Conservation (phyloP, 352 stramenopile genomes). For the Phytophthora europaea region DNA sequence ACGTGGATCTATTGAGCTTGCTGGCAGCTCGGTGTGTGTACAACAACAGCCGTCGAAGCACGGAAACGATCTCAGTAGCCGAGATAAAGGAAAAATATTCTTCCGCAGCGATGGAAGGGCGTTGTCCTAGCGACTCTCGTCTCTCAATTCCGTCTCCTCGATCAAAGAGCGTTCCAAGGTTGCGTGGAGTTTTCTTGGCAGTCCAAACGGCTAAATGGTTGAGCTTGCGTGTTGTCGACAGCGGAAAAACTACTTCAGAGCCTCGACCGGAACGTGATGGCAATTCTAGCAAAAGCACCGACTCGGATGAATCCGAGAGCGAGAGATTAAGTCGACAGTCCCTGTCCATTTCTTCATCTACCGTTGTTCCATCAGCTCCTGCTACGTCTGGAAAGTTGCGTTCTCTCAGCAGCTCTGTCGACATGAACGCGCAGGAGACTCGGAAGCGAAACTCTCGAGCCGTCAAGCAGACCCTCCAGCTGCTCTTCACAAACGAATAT, state of each 20-base stretch:
- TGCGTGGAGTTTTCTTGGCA: background rate
- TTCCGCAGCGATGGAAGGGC: constrained; percentile 8
- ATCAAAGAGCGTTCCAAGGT: background rate
- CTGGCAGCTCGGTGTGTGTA: constrained; percentile 24
- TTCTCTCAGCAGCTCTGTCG: constrained; percentile 8
- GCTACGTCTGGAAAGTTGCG: background rate
- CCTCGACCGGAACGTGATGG: background rate
- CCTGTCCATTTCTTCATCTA: background rate
- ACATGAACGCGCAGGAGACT: constrained; percentile 15
- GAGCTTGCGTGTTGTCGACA: constrained; percentile 1
- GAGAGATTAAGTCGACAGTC: constrained; percentile 9
- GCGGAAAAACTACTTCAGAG: background rate
- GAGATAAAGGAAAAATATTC: constrained; percentile 25
- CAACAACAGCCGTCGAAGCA: constrained; percentile 11
- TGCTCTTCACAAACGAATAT: constrained; percentile 58
- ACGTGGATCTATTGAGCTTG: constrained; percentile 9
- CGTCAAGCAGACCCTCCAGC: constrained; percentile 42
- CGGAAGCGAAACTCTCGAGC: constrained; percentile 36
- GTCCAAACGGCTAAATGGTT: constrained; percentile 22
- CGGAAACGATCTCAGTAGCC: constrained; percentile 2
- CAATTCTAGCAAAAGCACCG: constrained; percentile 13
- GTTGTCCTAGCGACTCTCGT: background rate
- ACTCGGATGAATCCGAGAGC: constrained; percentile 21
- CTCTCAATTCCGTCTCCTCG: background rate
- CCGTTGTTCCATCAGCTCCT: background rate